Evolutionary conservation across 202 grass and related monocot genomes (phyloP), one percentile per base, ranked within the genome.

Genomic region (Miscanthus sacchariflorus): DNA sequence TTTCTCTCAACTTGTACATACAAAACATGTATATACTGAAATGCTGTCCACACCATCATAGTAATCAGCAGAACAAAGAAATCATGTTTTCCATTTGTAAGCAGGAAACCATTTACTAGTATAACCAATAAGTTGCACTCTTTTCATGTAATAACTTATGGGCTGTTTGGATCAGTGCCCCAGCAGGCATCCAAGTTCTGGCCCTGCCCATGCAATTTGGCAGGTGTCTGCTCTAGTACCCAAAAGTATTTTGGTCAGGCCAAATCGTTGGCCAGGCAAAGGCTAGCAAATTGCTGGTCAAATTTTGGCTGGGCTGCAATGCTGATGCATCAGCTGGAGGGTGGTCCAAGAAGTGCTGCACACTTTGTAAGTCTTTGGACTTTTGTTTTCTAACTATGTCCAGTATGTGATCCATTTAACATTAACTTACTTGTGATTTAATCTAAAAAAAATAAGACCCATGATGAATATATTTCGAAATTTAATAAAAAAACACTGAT

Each of bases 31-130:
- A 79, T 73, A 10, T 71, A 77, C 8, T n/a, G 71, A 40, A 5
- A 79, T 79, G 30, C 1, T 21, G 15, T 24, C 1, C 48, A 71
- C 28, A 40, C 13, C 0, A 56, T 44, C 74, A 54, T 52, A 78
- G 56, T 38, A 39, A 73, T 70, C 33, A 77, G 24, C 8, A 46
- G 35, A 76, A 70, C 25, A 70, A 21, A 43, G 25, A 43, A 36
- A 84, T 5, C 7, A 68, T 5, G 8, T 42, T 63, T 82, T 68
- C 49, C 49, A 17, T 30, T 44, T 44, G 15, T 77, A 72, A 63
- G n/a, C 76, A 75, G 28, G 28, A 25, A 90, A 90, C 72, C 19
- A 66, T 61, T 48, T 85, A 19, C 39, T 65, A 61, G 0, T 48
- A 0, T 15, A 21, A 21, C 42, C 21, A 54, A 48, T 46, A 72